Percentiles rank a stretch among this genome's conserved stretches.
Conservation (phyloP, 768 basidiomycete species). For the Suillus subaureus region DNA sequence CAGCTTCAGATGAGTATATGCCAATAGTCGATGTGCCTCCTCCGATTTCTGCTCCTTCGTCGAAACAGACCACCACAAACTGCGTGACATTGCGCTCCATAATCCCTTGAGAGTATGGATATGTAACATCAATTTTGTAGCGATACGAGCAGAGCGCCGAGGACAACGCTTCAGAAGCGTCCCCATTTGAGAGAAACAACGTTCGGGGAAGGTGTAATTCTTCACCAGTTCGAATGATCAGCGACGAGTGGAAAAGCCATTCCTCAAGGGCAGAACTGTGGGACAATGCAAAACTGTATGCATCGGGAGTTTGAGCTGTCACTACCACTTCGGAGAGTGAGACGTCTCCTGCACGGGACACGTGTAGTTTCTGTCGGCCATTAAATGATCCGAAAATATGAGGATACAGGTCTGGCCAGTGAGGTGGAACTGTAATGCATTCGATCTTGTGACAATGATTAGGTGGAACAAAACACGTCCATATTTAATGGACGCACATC, state of each 20-base stretch:
- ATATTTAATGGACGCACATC: slow-evolving; percentile 34
- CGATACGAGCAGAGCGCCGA: slow-evolving; percentile 26
- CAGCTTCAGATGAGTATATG: slow-evolving; percentile 12
- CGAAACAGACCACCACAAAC: slow-evolving; percentile 48
- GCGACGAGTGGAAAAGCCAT: slow-evolving; percentile 43
- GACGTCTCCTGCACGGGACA: slow-evolving; percentile 32
- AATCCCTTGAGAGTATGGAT: slow-evolving; percentile 77
- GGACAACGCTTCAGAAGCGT: slow-evolving; percentile 11
- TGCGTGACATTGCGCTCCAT: slow-evolving; percentile 49
- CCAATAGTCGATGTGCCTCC: neutral
- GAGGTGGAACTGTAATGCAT: slow-evolving; percentile 36
- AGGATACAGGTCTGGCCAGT: slow-evolving; percentile 41
- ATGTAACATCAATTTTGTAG: slow-evolving; percentile 59
- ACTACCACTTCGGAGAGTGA: slow-evolving; percentile 53
- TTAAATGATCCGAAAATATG: slow-evolving; percentile 37
- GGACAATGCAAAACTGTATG: slow-evolving; percentile 45
- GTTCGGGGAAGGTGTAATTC: slow-evolving; percentile 33
- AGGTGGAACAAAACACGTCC: neutral
- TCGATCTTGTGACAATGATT: neutral
- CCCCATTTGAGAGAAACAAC: slow-evolving; percentile 22
- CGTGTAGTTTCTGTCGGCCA: neutral
- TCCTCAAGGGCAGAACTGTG: slow-evolving; percentile 41
- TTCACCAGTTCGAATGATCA: slow-evolving; percentile 56
- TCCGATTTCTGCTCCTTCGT: slow-evolving; percentile 12
- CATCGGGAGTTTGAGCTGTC: slow-evolving; percentile 49